Evolutionary conservation across 164 flowering plant species (phyloP), one percentile per base, ranked within the genome.

Genomic region (Pachysandra terminalis): DNA sequence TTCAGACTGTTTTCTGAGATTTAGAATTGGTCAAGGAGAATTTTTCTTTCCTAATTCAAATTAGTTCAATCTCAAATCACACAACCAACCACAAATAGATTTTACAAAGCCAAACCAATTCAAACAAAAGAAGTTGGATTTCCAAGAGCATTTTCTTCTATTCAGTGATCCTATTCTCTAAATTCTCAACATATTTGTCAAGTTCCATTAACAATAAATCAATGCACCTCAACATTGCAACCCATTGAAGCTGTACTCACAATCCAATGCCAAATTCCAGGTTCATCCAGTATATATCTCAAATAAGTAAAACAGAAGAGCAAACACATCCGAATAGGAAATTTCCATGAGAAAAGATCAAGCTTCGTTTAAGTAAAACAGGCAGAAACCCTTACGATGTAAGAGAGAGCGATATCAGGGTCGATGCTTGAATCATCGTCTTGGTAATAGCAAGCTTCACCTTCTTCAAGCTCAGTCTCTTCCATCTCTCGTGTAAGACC

Each of bases 391-490:
- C 88, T 84, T 81, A 83, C 91, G 24, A 84, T 67, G 77, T 84
- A 89, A 57, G 88, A 84, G 63, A 84, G 79, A 56, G 73, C 80
- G 79, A 81, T 64, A 81, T 86, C 90, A 45, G 87, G 90, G 79
- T 88, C 93, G 63, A 81, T 70, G 71, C 70, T 65, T 23, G 81
- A 67, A 75, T 75, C 83, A 61, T 68, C 77, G 56, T 72, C 74
- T 23, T 71, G 75, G 61, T 80, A 85, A 62, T 80, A 82, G 75
- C 76, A 85, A 74, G 96, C 93, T 73, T 91, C 98, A 25, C 98
- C 98, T 88, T 94, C 97, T 84, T 94, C 98, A 69, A 94, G 87
- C 83, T 94, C 98, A 70, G 82, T 78, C 62, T 87, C 93, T 56
- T 87, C 96, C 95, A 88, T 88, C 37, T 79, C 81, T 68, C 80